Evolutionary conservation across 257 asterid species (phyloP), one percentile per base, ranked within the genome.

Genomic region (Ophiorrhiza pumila): DNA sequence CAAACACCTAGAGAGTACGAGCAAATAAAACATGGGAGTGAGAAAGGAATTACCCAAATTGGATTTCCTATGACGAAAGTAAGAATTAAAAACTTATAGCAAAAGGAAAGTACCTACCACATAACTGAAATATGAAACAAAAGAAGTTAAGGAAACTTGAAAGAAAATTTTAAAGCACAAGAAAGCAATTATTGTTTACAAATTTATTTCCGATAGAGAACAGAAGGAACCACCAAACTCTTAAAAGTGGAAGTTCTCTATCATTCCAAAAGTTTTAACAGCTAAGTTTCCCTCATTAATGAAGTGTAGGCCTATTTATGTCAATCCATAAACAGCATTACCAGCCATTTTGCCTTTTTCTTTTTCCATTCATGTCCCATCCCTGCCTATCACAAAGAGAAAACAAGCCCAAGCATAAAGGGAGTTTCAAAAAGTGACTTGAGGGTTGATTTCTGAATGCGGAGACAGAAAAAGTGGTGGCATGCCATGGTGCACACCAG

Each of bases 1-100:
- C 92, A 82, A 95, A 95, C 55, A 90, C 95, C 99, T 95, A 58
- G 75, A 70, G 25, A 66, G 50, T 76, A 63, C 76, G 77, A 13
- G 49, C 67, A 76, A 71, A 81, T 65, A 72, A 52, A 64, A 72
- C 35, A 43, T 53, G 46, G 35, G 46, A 74, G 20, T 56, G 70
- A 81, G 18, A 68, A 41, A 67, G 37, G 47, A 65, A 50, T 53
- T n/a, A 62, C 35, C 7, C n/a, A 63, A 79, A 18, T 5, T 47
- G 35, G 29, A 27, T 27, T 27, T 31, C 39, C 34, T 22, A 63
- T 2, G 5, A 39, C 37, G 50, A 25, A 17, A 37, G 52, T 13
- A 55, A 14, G 9, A 39, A 41, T 56, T 56, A 43, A 29, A 66
- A 15, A 2, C 6, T 4, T 43, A 45, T 25, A 5, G 39, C 13